Base-by-base conservation (phyloP, 768 basidiomycete species). In the Hericium rajendrae region DNA sequence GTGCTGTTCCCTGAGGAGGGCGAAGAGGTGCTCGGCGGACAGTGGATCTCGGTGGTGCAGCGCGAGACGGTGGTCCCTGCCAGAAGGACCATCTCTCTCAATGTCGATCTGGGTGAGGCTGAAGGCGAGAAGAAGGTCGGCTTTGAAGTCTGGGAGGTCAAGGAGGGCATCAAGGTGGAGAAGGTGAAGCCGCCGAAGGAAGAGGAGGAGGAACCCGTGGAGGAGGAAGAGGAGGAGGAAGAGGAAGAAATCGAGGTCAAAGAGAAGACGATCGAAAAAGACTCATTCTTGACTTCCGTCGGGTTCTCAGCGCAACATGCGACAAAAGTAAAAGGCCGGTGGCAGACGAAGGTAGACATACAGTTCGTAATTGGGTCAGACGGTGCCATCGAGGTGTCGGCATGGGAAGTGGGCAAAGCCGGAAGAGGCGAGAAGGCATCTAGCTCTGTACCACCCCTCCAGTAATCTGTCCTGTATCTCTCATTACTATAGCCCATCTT, bases 71-170 rank as follows among this genome's bases (percentile, higher is more conserved):
- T 83, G 0, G 68, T 91, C 1, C 90, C 90, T 26, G 82, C 79
- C 26, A 73, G 89, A 43, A 71, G 90, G 32, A 74, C 74, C 11
- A 71, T 86, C 48, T 69, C 76, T 16, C 76, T 90, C 59, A 82
- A 84, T 38, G 81, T 84, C 24, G 76, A 74, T 20, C 68, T 86
- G 62, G 69, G 68, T 10, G 69, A 64, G 24, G 75, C 68, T 54
- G 70, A 64, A 43, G 72, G 66, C 3, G 63, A 59, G 54, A 78
- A 75, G 64, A 72, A 72, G 62, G 50, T 88, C 46, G 83, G 78
- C 12, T 77, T 85, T 54, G 90, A 92, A 68, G 71, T 91, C 26
- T 89, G 87, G 86, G 88, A 92, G 67, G 82, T 83, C 16, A 77
- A 77, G 54, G 88, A 90, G 64, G 78, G 78, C 2, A 74, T 89